Evolutionary conservation across 768 basidiomycete genomes (phyloP).

Genomic region (Suillus subluteus): DNA sequence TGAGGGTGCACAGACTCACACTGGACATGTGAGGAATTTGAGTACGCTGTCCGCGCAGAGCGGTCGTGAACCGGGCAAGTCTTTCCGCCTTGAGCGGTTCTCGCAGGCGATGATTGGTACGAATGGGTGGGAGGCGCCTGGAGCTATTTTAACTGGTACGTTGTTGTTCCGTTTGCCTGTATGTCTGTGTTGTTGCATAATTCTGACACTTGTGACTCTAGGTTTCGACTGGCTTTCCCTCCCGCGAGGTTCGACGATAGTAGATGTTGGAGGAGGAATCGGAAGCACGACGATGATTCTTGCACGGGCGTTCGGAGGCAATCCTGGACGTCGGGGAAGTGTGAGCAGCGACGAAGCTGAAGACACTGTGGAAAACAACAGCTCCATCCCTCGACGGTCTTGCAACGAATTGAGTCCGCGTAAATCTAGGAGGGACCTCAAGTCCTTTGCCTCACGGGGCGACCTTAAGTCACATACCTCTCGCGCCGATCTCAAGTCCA

Average conservation of each 20-base stretch:
- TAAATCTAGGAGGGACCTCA: not conserved
- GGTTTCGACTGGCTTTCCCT: conserved; percentile 64
- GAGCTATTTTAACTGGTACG: conserved; percentile 58
- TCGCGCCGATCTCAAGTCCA: not conserved
- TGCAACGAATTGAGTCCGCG: not conserved
- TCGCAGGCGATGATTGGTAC: conserved; percentile 79
- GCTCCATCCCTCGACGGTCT: not conserved
- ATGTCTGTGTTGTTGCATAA: not conserved
- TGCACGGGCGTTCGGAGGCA: conserved; percentile 38
- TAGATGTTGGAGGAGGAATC: conserved; percentile 75
- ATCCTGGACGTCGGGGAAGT: conserved; percentile 10
- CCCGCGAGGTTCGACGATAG: conserved; percentile 51
- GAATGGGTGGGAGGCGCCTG: conserved; percentile 69
- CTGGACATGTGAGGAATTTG: conserved; percentile 1
- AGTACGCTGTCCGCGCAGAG: not conserved
- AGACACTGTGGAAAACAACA: not conserved
- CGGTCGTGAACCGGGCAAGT: conserved; percentile 31
- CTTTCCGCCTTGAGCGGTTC: conserved; percentile 65
- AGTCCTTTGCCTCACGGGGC: conserved; percentile 6
- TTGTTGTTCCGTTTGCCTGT: conserved; percentile 12
- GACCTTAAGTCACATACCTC: not conserved
- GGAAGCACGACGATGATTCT: conserved; percentile 54
- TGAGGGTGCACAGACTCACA: not conserved
- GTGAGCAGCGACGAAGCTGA: conserved; percentile 10
- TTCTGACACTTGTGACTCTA: conserved; percentile 25